Percentiles rank a stretch among this genome's conserved stretches.
Evolutionary conservation across 73 alveolate genomes (phyloP).

Genomic region (Paramecium sexaurelia): DNA sequence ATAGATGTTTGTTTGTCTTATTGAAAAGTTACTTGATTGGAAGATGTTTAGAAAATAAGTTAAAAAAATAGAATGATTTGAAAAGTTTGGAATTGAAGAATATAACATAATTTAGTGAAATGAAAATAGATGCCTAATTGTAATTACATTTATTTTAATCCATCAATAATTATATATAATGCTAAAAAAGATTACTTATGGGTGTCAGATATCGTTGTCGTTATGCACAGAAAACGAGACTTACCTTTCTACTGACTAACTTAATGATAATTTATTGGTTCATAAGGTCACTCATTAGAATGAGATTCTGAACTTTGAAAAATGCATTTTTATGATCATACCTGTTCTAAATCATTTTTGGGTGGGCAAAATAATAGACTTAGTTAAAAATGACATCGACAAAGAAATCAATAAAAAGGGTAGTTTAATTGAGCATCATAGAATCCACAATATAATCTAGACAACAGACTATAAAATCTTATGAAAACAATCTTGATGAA

Average conservation of each 20-base stretch:
- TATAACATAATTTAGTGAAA: neutral
- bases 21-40: too few relatives aligned
- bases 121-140: neutral
- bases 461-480: neutral
- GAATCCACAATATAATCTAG: constrained; percentile 30
- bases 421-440: neutral
- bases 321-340: constrained; percentile 28
- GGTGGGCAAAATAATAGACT: constrained; percentile 23
- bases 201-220: constrained; percentile 13
- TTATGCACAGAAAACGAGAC: neutral
- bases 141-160: neutral
- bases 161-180: neutral
- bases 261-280: neutral
- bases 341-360: constrained; percentile 49
- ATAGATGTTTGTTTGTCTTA: too few relatives aligned
- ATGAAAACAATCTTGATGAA: constrained; percentile 39
- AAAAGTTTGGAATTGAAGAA: neutral
- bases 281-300: neutral
- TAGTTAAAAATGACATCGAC: neutral
- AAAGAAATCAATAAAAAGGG: neutral
- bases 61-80: neutral
- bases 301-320: constrained; percentile 2
- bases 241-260: neutral
- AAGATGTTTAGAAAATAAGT: too few relatives aligned
- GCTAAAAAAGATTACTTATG: constrained; percentile 35